phyloP scores from a whole-genome alignment of 2,329 filamentous ascomycete genomes.

The Leptographium lundbergii region DNA sequence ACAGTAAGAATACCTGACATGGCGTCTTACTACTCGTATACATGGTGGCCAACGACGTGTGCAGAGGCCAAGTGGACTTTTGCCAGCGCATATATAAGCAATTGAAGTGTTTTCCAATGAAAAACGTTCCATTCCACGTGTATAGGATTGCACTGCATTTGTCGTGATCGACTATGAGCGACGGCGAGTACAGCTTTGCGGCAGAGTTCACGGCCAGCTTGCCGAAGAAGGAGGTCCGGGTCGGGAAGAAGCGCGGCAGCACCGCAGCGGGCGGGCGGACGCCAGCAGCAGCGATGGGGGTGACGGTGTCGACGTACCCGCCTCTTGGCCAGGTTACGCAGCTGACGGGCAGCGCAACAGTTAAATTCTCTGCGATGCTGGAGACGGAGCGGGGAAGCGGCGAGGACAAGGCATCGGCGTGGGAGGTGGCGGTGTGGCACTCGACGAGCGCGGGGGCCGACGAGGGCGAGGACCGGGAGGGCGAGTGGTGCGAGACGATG shows the following conservation, averaged over 20 bases:
- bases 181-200: constrained; percentile 9
- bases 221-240: constrained; percentile 3
- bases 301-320: constrained; percentile 38
- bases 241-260: background rate
- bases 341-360: constrained; percentile 27
- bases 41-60: too few species aligned
- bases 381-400: constrained; percentile 46
- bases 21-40: too few species aligned
- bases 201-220: constrained; percentile 10
- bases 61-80: too few species aligned
- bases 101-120: too few species aligned
- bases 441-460: constrained; percentile 16
- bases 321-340: constrained; percentile 64
- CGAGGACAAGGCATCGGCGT: constrained; percentile 20
- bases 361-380: constrained; percentile 56
- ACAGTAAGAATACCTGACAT: too few species aligned
- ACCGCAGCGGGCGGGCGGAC: background rate
- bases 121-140: too few species aligned
- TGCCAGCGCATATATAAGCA: too few species aligned
- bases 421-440: constrained; percentile 69
- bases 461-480: background rate
- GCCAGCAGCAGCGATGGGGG: constrained; percentile 2
- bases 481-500: constrained; percentile 37
- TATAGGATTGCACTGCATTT: too few species aligned
- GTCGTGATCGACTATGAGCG: background rate